Evolutionary conservation across 176 grass and related monocot genomes (phyloP).

Genomic region (Areca catechu): DNA sequence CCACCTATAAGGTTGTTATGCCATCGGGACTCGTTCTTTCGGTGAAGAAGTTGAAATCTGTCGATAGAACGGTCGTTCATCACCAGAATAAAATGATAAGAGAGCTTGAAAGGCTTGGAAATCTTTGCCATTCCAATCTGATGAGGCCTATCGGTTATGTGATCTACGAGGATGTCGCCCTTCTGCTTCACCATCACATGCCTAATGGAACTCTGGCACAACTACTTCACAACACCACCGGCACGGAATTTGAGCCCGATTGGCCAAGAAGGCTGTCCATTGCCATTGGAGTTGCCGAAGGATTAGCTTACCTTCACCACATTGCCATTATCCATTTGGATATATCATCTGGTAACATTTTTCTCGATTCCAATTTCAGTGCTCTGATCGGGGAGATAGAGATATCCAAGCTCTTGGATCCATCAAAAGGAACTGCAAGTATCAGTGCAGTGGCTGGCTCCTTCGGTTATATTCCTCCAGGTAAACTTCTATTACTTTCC

Average conservation of each 20-base stretch:
- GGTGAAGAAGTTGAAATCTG: constrained; percentile 80
- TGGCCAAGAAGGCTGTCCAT: constrained; percentile 69
- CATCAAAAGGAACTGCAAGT: constrained; percentile 85
- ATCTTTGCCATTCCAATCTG: constrained; percentile 69
- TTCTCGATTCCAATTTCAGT: constrained; percentile 54
- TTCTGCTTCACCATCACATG: constrained; percentile 70
- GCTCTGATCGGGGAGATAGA: constrained; percentile 78
- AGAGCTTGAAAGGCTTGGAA: constrained; percentile 67
- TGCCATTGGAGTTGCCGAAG: constrained; percentile 61
- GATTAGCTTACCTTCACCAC: constrained; percentile 74
- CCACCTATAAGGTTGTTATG: constrained; percentile 71
- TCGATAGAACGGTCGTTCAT: constrained; percentile 48
- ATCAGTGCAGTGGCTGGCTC: constrained; percentile 87
- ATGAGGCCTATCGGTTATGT: constrained; percentile 70
- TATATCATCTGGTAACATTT: constrained; percentile 72
- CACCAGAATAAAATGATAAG: constrained; percentile 86
- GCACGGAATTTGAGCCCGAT: constrained; percentile 35
- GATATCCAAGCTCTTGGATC: constrained; percentile 87
- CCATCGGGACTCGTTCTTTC: constrained; percentile 77
- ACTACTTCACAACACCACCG: constrained; percentile 32
- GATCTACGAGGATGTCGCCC: constrained; percentile 69
- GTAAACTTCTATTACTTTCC: constrained; percentile 21
- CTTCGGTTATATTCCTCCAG: constrained; percentile 96
- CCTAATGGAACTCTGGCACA: constrained; percentile 72
- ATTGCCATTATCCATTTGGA: constrained; percentile 87